Evolutionary conservation across 495 filamentous ascomycete species (phyloP).

Genomic region (Chaetomium cochliodes): DNA sequence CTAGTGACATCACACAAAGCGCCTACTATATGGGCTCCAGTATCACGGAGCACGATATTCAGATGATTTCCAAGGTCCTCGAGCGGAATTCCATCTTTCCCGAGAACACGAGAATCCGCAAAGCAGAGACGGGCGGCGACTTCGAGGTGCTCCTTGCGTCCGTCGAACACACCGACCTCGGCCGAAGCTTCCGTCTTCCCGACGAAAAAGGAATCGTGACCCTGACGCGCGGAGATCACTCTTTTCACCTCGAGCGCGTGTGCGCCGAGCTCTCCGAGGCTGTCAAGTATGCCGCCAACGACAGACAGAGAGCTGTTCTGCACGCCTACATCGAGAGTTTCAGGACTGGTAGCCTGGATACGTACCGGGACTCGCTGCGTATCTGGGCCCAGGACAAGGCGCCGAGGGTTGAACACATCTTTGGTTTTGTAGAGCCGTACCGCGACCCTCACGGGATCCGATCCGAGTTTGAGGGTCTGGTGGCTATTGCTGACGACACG

Average conservation of each 20-base stretch:
- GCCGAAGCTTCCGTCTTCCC: not conserved
- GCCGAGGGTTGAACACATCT: conserved; percentile 45
- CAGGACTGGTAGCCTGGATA: conserved; percentile 37
- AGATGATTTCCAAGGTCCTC: conserved; percentile 22
- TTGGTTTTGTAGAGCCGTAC: conserved; percentile 53
- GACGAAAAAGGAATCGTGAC: not conserved
- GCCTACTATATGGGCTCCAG: conserved; percentile 29
- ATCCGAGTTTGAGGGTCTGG: conserved; percentile 49
- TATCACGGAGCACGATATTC: conserved; percentile 27
- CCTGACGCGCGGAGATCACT: not conserved
- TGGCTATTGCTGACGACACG: conserved; percentile 44
- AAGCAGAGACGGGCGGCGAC: conserved; percentile 12
- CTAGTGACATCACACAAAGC: conserved; percentile 23
- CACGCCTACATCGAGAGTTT: conserved; percentile 38
- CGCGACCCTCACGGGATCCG: conserved; percentile 47
- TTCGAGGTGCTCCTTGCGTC: conserved; percentile 5
- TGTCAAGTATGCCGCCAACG: conserved; percentile 49
- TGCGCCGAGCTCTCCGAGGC: conserved; percentile 58
- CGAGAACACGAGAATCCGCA: conserved; percentile 32
- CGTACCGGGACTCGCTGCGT: conserved; percentile 40
- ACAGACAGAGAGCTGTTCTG: conserved; percentile 34
- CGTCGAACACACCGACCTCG: no score
- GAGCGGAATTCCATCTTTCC: conserved; percentile 23
- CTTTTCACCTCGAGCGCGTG: conserved; percentile 33
- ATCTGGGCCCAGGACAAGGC: conserved; percentile 45